Base-by-base conservation (phyloP, 768 basidiomycete species). In the Mycena amicta region DNA sequence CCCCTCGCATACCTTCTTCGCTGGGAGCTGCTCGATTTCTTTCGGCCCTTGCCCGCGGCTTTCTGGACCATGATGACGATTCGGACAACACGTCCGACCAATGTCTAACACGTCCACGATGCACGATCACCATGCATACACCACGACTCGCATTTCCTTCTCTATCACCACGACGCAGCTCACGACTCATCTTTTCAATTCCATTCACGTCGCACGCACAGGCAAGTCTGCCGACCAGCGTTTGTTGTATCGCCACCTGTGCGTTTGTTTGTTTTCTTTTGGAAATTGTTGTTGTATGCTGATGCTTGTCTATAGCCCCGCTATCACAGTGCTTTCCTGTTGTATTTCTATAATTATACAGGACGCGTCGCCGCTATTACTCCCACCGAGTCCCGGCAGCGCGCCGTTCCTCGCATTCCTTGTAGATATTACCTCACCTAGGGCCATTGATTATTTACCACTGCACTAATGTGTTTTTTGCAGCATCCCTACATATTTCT, bases 281-380 rank as follows among this genome's bases (percentile, higher is more conserved):
- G 26, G 23, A 28, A 8, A 5, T 28, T 23, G 13, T 26, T 49
- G 47, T 13, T 28, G 25, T n/a, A n/a, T n/a, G n/a, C n/a, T n/a
- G n/a, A n/a, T 13, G 6, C 8, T 6, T 29, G 27, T 13, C 26
- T 49, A 11, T 25, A 25, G 26, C 13, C 47, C n/a, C 27, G 47
- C 47, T 49, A 28, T 49, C 27, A 8, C 47, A 49, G 12, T 13
- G 41, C 41, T 43, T 43, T 43, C 41, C 22, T 27, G 27, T 49
- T 49, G 47, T 49, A 49, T n/a, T n/a, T 26, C 47, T 49, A 26
- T 49, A 49, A 28, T 45, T 45, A 45, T 45, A n/a, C n/a, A n/a
- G n/a, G n/a, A n/a, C n/a, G n/a, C n/a, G n/a, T n/a, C n/a, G n/a
- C n/a, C n/a, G n/a, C n/a, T n/a, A n/a, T n/a, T n/a, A n/a, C n/a